phyloP scores from a whole-genome alignment of 2,329 filamentous ascomycete genomes.

The Cladophialophora carrionii region DNA sequence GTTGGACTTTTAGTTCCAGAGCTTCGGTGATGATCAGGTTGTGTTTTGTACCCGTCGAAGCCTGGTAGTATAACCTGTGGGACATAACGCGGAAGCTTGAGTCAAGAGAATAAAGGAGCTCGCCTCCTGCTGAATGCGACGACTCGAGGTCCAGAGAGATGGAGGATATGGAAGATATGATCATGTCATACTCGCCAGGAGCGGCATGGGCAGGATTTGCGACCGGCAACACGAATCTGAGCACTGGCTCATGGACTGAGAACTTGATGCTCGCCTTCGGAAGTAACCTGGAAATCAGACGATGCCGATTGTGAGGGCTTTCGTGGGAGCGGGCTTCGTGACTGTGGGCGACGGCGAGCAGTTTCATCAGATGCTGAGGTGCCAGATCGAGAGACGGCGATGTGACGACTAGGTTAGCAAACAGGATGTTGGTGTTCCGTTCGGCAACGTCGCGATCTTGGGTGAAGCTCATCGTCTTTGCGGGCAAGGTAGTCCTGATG shows the following conservation, averaged over 20 bases:
- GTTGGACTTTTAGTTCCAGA: conserved; percentile 80
- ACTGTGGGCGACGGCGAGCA: conserved; percentile 73
- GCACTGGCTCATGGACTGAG: conserved; percentile 92
- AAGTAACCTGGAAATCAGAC: conserved; percentile 83
- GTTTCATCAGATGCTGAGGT: conserved; percentile 83
- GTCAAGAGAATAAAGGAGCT: conserved; percentile 82
- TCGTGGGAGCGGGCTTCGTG: conserved; percentile 46
- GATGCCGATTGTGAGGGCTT: conserved; percentile 57
- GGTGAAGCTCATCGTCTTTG: conserved; percentile 84
- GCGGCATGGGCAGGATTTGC: conserved; percentile 59
- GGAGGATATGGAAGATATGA: conserved; percentile 93
- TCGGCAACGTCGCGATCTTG: conserved; percentile 72
- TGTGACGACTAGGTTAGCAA: conserved; percentile 93
- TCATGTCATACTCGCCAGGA: conserved; percentile 85
- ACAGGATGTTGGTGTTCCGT: conserved; percentile 92
- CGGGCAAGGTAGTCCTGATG: conserved; percentile 88
- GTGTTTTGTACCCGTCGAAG: conserved; percentile 76
- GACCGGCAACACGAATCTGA: conserved; percentile 84
- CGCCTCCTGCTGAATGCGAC: conserved; percentile 83
- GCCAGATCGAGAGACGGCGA: conserved; percentile 93
- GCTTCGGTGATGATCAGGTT: conserved; percentile 86
- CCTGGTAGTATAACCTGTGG: conserved; percentile 93
- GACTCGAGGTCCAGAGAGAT: conserved; percentile 92
- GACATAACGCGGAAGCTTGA: conserved; percentile 82
- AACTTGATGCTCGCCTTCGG: conserved; percentile 95